Conservation (phyloP, 1,284 basidiomycete species). For the Moesziomyces globuligerus region DNA sequence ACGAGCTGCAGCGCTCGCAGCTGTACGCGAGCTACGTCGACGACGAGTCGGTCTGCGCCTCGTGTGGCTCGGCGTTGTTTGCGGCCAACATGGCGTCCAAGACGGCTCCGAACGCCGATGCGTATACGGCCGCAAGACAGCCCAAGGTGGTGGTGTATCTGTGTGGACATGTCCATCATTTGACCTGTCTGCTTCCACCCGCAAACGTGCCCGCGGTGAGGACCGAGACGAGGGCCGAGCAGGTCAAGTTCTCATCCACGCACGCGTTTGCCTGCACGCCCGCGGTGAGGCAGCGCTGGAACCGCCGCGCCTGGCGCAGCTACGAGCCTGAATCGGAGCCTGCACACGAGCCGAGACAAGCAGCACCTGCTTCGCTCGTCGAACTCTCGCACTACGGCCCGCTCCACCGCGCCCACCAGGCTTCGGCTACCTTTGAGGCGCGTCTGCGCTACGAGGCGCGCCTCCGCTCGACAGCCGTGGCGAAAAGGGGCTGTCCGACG, state of each 20-base stretch:
- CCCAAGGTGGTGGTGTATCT: conserved; percentile 53
- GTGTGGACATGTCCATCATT: conserved; percentile 60
- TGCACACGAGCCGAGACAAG: conserved; percentile 8
- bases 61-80: conserved; percentile 46
- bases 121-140: conserved; percentile 13
- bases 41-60: conserved; percentile 35
- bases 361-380: neutral
- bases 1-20: conserved; percentile 44
- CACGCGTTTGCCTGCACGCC: conserved; percentile 31
- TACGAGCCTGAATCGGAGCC: neutral
- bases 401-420: conserved; percentile 20
- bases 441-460: conserved; percentile 43
- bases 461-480: conserved; percentile 26
- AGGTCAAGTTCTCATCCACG: conserved; percentile 26
- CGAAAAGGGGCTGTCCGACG: conserved; percentile 33
- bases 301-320: neutral
- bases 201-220: conserved; percentile 25
- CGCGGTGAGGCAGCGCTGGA: conserved; percentile 29
- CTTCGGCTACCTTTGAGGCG: conserved; percentile 20
- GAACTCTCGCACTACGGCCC: conserved; percentile 39
- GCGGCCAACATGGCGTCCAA: neutral
- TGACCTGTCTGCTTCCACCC: conserved; percentile 43
- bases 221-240: neutral
- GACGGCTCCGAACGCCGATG: conserved; percentile 7
- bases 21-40: conserved; percentile 51